Conservation (phyloP, 106 monocot species). For the Ottelia alismoides region DNA sequence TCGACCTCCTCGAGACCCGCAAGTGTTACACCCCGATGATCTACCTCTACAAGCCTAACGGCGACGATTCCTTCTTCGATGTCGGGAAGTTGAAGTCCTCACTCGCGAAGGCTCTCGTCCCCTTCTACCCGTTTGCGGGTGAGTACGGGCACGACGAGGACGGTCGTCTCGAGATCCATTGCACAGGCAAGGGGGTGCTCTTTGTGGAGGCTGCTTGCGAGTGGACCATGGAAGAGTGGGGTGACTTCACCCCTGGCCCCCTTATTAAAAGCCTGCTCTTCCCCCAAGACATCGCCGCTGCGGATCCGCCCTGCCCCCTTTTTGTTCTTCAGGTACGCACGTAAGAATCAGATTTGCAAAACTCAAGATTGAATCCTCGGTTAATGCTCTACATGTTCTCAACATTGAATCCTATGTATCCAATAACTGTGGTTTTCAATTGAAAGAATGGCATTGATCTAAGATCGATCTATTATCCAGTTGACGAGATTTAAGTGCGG, state of each 20-base stretch:
- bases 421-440: too few relatives aligned
- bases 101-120: constrained; percentile 21
- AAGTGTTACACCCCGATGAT: constrained; percentile 16
- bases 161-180: constrained; percentile 35
- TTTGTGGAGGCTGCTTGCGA: constrained; percentile 35
- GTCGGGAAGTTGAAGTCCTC: constrained; percentile 8
- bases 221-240: constrained; percentile 22
- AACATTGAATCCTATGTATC: too few relatives aligned
- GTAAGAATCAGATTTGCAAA: too few relatives aligned
- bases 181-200: constrained; percentile 46
- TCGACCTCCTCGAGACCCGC: constrained; percentile 2
- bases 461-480: too few relatives aligned
- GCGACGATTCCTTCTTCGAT: constrained; percentile 15
- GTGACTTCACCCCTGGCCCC: constrained; percentile 29
- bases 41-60: constrained; percentile 12
- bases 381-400: too few relatives aligned
- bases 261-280: constrained; percentile 16
- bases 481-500: too few relatives aligned
- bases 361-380: too few relatives aligned
- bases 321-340: constrained; percentile 11
- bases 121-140: constrained; percentile 47
- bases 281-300: neutral
- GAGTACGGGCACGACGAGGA: constrained; percentile 7
- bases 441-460: too few relatives aligned
- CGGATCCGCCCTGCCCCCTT: constrained; percentile 4